phyloP scores from a whole-genome alignment of 2,329 filamentous ascomycete genomes.

The Saccharata proteae region DNA sequence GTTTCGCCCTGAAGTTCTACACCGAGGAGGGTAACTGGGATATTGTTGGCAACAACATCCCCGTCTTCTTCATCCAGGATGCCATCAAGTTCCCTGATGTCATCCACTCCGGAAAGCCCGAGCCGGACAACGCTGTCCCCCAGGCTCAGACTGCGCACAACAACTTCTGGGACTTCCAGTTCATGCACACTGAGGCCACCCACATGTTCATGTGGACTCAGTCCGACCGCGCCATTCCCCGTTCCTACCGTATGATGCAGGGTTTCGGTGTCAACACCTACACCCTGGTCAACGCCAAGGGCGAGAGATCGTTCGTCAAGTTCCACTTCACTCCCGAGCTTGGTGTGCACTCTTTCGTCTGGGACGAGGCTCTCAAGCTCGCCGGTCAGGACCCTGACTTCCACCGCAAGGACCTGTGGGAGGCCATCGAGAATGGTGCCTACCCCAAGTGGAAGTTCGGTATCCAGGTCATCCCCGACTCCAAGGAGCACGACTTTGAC shows the following conservation, averaged over 20 bases:
- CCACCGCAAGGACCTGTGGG: constrained; percentile 64
- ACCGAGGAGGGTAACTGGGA: constrained; percentile 70
- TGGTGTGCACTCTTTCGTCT: constrained; percentile 64
- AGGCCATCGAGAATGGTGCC: constrained; percentile 59
- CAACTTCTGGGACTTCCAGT: constrained; percentile 68
- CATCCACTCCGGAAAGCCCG: constrained; percentile 51
- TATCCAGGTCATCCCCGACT: constrained; percentile 65
- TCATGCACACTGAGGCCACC: constrained; percentile 55
- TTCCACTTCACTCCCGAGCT: constrained; percentile 65
- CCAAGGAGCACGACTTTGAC: constrained; percentile 62
- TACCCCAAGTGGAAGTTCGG: constrained; percentile 73
- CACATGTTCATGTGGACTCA: constrained; percentile 75
- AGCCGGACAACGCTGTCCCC: constrained; percentile 58
- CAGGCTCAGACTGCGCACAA: constrained; percentile 62
- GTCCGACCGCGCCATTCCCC: constrained; percentile 61
- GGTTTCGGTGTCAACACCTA: constrained; percentile 77
- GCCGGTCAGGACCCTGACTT: constrained; percentile 56
- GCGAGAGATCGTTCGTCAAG: constrained; percentile 62
- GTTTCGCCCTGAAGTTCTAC: constrained; percentile 69
- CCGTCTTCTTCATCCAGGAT: constrained; percentile 67
- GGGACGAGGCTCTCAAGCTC: constrained; percentile 69
- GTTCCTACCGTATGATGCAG: constrained; percentile 74
- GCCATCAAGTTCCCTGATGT: constrained; percentile 63
- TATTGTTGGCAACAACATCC: constrained; percentile 61
- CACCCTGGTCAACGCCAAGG: constrained; percentile 54